phyloP scores from a whole-genome alignment of 345 rosid species.

The Trapa incisa region DNA sequence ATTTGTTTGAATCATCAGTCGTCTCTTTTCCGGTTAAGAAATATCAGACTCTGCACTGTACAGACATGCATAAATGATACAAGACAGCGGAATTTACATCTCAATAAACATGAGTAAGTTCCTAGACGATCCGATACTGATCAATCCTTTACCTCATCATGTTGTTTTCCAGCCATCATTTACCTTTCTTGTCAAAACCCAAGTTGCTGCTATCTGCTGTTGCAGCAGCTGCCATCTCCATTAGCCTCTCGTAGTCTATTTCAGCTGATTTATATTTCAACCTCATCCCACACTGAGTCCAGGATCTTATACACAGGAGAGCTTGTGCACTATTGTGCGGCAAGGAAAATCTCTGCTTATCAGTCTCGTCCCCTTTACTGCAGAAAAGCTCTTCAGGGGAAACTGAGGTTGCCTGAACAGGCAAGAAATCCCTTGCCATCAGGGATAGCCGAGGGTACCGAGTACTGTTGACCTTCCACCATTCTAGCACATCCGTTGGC shows the following conservation, averaged over 20 bases:
- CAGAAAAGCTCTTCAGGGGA: constrained; percentile 73
- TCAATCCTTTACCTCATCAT: background rate
- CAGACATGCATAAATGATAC: background rate
- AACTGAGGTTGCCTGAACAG: constrained; percentile 70
- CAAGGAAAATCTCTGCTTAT: constrained; percentile 55
- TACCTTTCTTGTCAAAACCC: constrained; percentile 44
- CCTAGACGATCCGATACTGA: background rate
- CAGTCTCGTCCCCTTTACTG: constrained; percentile 57
- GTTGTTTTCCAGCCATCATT: constrained; percentile 12
- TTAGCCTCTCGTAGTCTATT: constrained; percentile 68
- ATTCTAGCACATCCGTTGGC: constrained; percentile 75
- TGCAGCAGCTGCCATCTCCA: constrained; percentile 61
- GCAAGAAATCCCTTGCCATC: constrained; percentile 85
- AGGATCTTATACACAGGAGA: constrained; percentile 68
- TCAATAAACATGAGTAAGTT: background rate
- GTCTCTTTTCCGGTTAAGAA: no score
- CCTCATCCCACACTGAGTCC: constrained; percentile 68
- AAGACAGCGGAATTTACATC: background rate
- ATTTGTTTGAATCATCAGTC: no score
- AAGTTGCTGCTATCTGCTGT: constrained; percentile 23
- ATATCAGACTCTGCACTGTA: no score
- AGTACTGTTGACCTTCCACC: constrained; percentile 87
- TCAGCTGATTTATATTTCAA: constrained; percentile 59
- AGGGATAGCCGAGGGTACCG: constrained; percentile 73
- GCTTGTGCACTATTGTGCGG: constrained; percentile 64